Evolutionary conservation across 2,329 filamentous ascomycete species (phyloP), one percentile per base, ranked within the genome.

Genomic region (Ophiostoma piceae): DNA sequence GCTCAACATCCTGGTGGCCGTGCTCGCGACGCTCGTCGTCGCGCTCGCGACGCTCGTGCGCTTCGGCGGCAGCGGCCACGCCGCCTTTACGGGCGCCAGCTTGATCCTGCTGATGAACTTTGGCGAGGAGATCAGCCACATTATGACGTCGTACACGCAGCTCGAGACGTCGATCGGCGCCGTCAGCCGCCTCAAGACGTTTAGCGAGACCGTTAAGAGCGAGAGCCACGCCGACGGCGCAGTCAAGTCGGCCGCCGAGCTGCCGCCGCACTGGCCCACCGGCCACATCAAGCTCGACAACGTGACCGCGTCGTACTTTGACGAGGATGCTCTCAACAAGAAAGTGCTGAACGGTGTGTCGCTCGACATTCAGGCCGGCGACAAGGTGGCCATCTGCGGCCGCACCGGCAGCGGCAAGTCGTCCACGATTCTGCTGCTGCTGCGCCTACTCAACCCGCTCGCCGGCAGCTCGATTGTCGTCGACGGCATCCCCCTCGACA

Each of bases 1-100:
- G 0, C 77, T 88, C 1, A 79, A 84, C 67, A 72, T 86, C 3
- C 74, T 86, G 0, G 82, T 86, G 0, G 81, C 83, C 0, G 77
- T 78, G 1, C 77, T 87, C 16, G 83, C 84, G 0, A 77, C 83
- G 1, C 71, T 83, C 1, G 75, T 87, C 0, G 80, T 57, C 8
- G 11, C 51, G 12, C 51, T 57, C 9, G 51, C 51, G 3, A 57
- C 51, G 11, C n/a, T 26, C n/a, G 51, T 57, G 7, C 51, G 51
- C 1, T 26, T 57, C n/a, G 51, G 51, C 51, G n/a, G 51, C 22
- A 26, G 51, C n/a, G 22, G 51, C 4, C 51, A 57, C 12, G 22
- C 51, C 8, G 51, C 51, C 51, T 57, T 57, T 57, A 57, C 51
- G 51, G 51, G 51, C 4, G 51, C 51, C n/a, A 57, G 51, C 11